Conservation (phyloP, 2,329 filamentous ascomycete species). For the Passalora sequoiae region DNA sequence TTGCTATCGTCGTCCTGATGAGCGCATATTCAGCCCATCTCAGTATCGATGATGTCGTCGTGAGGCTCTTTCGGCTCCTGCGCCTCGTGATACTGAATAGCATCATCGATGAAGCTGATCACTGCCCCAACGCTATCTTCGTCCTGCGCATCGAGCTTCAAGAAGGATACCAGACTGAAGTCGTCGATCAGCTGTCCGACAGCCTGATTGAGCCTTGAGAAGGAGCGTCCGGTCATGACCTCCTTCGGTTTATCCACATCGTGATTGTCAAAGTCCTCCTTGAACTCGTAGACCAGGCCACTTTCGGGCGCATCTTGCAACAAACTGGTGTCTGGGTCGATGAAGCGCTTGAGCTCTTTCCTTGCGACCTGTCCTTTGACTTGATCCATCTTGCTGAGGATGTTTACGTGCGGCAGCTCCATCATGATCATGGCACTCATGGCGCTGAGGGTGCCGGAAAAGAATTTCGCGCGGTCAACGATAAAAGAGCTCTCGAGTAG, state of each 20-base stretch:
- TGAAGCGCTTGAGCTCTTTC: conserved; percentile 81
- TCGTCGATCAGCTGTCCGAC: conserved; percentile 90
- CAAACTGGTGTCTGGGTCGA: conserved; percentile 77
- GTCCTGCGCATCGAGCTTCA: conserved; percentile 81
- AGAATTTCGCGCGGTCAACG: conserved; percentile 94
- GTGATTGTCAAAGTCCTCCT: conserved; percentile 41
- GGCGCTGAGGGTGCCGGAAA: conserved; percentile 87
- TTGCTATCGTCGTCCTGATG: too few relatives aligned
- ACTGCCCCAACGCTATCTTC: conserved; percentile 85
- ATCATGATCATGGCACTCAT: conserved; percentile 99
- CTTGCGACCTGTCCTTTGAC: conserved; percentile 84
- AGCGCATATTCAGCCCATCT: conserved; percentile 48
- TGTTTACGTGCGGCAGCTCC: conserved; percentile 92
- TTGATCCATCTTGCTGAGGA: conserved; percentile 96
- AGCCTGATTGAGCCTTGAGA: conserved; percentile 76
- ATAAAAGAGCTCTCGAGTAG: conserved; percentile 94
- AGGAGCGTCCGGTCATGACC: conserved; percentile 75
- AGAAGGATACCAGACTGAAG: conserved; percentile 96
- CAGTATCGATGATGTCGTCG: conserved; percentile 54
- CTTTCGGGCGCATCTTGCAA: conserved; percentile 73
- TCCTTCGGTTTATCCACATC: conserved; percentile 61
- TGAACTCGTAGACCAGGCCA: conserved; percentile 37
- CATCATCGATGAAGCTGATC: conserved; percentile 88
- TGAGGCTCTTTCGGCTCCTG: conserved; percentile 83
- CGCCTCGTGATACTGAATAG: conserved; percentile 87